These are phyloP conservation scores for Suillus sp. DNA, from an alignment of 768 basidiomycete species.

Conservation along the genomic window DNA sequence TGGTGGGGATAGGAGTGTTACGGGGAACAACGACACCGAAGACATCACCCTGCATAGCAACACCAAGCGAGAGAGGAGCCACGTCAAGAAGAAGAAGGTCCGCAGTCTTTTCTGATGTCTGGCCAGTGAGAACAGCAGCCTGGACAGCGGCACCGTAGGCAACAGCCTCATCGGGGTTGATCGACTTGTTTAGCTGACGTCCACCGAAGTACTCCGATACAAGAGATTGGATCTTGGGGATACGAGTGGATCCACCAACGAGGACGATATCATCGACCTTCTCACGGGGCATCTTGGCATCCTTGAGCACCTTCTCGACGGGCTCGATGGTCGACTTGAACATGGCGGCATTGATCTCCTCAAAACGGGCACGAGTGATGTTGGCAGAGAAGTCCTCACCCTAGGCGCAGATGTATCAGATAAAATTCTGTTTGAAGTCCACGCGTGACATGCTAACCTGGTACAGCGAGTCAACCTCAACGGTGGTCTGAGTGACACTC, in stretches of 20 bases:
- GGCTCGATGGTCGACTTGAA: constrained; percentile 99
- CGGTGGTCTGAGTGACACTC: constrained; percentile 96
- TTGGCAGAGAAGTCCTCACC: constrained; percentile 98
- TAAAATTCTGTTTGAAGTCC: neutral
- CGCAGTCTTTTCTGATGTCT: constrained; percentile 98
- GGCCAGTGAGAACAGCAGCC: constrained; percentile 97
- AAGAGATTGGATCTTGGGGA: constrained; percentile 97
- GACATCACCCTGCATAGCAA: constrained; percentile 99
- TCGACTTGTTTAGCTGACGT: constrained; percentile 98
- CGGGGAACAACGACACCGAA: constrained; percentile 99
- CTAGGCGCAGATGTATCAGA: constrained; percentile 39
- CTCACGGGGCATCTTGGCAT: constrained; percentile 96
- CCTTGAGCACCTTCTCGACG: constrained; percentile 98
- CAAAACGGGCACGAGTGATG: constrained; percentile 99
- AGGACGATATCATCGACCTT: constrained; percentile 99
- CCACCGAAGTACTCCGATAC: constrained; percentile 99
- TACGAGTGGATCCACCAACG: constrained; percentile 99
- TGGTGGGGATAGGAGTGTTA: constrained; percentile 99
- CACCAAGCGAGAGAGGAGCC: constrained; percentile 97
- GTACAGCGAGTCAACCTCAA: constrained; percentile 98
- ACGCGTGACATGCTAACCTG: constrained; percentile 52
- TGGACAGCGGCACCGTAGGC: constrained; percentile 99
- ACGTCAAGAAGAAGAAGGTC: constrained; percentile 99
- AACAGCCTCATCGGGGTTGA: constrained; percentile 99
- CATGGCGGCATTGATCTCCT: constrained; percentile 93